Base-by-base conservation (phyloP, 2,329 filamentous ascomycete genomes). In the Alternaria gansuensis region DNA sequence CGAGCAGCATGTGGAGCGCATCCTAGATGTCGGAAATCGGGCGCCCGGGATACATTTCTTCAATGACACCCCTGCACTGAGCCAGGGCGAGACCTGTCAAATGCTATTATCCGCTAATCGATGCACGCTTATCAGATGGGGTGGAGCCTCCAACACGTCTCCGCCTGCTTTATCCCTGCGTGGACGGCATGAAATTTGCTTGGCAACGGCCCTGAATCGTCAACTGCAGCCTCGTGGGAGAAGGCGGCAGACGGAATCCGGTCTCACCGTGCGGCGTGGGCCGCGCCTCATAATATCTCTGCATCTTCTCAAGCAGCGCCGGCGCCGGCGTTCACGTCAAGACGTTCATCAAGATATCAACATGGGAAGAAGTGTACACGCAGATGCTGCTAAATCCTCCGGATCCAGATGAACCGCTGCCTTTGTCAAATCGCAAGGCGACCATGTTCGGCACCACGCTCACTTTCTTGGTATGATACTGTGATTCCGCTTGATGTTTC, bases 361-460 rank as follows among this genome's bases (percentile, higher is more conserved):
- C 48, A 26, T 69, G 59, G 53, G 65, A 71, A 23, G 36, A 55
- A 2, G 43, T 76, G 33, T 37, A 73, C 29, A 8, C 55, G 17
- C 46, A 64, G 40, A 62, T 69, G 58, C 26, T 76, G 11, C 4
- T 40, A 40, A 59, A 72, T 48, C 60, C 71, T 9, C 74, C 74
- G 7, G 63, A 71, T 60, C 61, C 54, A 9, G 51, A 73, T 52
- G 74, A 76, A 48, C 67, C 68, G 39, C 52, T 64, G 6, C 74
- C 74, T 5, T 17, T 71, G 3, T 60, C 69, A 10, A 75, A 76
- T 57, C 65, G 62, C 9, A 62, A 40, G 34, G 68, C 23, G 17
- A 75, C 71, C 3, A 67, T 76, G 13, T 71, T 55, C 33, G 71
- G 73, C 6, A 46, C 61, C 3, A 67, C 63, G 2, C 45, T 76